Conservation (phyloP, 805 yeast species). For the Debaryomyces prosopidis region DNA sequence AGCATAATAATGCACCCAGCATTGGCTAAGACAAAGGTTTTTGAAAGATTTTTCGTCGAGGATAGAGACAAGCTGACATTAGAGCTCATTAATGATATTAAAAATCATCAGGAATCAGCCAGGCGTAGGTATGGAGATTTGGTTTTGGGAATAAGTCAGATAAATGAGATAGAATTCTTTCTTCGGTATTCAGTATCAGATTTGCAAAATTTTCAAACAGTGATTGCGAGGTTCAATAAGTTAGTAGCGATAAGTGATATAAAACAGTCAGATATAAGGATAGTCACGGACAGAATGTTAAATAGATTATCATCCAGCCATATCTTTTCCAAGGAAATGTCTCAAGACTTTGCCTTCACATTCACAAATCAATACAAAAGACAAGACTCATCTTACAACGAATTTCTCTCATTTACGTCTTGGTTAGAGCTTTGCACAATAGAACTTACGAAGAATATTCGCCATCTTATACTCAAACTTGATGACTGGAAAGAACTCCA, state of each 20-base stretch:
- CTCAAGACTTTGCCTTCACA: neutral
- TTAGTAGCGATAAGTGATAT: slow-evolving; percentile 30
- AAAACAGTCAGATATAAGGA: slow-evolving; percentile 33
- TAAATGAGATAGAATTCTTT: slow-evolving; percentile 48
- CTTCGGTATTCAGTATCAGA: slow-evolving; percentile 48
- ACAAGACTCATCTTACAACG: slow-evolving; percentile 9
- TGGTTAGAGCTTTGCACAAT: slow-evolving; percentile 25
- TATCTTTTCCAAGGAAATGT: neutral
- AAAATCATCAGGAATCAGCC: slow-evolving; percentile 17
- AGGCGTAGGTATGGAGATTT: slow-evolving; percentile 25
- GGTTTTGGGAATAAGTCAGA: slow-evolving; percentile 17
- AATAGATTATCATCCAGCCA: neutral
- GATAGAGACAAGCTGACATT: slow-evolving; percentile 26
- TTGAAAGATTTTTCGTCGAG: slow-evolving; percentile 7
- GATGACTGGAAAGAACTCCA: slow-evolving; percentile 33
- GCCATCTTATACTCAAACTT: slow-evolving; percentile 21
- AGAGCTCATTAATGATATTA: slow-evolving; percentile 29
- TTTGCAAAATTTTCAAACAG: slow-evolving; percentile 27
- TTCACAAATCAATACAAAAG: neutral
- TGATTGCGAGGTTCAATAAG: slow-evolving; percentile 37
- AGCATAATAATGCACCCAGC: slow-evolving; percentile 30
- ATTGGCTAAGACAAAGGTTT: slow-evolving; percentile 1
- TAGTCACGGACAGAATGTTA: slow-evolving; percentile 17
- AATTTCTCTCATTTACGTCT: slow-evolving; percentile 14
- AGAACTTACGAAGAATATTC: slow-evolving; percentile 25